These are phyloP conservation scores for Suillus cothurnatus DNA, from an alignment of 768 basidiomycete genomes.

Conservation along the genomic window DNA sequence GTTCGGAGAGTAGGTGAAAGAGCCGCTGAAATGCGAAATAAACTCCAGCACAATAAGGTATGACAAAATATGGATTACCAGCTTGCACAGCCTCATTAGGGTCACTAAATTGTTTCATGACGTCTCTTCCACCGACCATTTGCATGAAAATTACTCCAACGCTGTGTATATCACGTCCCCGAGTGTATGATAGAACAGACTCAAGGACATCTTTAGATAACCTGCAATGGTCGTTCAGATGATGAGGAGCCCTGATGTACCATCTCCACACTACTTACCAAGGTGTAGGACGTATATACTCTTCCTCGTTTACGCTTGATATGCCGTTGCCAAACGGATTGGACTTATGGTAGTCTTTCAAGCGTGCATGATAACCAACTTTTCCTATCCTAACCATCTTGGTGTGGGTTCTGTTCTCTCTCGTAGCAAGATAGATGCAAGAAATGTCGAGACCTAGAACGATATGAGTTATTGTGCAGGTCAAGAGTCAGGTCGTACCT, in stretches of 20 bases:
- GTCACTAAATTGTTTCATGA: constrained; percentile 54
- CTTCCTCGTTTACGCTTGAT: constrained; percentile 20
- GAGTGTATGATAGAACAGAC: constrained; percentile 76
- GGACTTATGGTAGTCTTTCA: constrained; percentile 83
- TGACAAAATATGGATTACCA: constrained; percentile 41
- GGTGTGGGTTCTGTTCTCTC: constrained; percentile 50
- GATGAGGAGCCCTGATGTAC: background rate
- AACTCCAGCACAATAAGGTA: background rate
- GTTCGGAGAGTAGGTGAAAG: constrained; percentile 55
- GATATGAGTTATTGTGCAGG: constrained; percentile 2
- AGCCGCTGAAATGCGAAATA: constrained; percentile 38
- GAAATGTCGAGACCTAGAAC: constrained; percentile 55
- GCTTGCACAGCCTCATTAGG: constrained; percentile 58
- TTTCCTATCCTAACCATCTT: constrained; percentile 77
- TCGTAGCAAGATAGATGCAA: constrained; percentile 61
- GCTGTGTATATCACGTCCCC: constrained; percentile 79
- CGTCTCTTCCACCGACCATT: constrained; percentile 82
- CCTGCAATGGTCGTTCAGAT: constrained; percentile 42
- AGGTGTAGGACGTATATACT: constrained; percentile 29
- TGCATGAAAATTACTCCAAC: constrained; percentile 80
- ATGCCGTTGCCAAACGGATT: constrained; percentile 63
- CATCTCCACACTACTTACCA: constrained; percentile 20
- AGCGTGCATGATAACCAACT: constrained; percentile 67
- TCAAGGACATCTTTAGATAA: constrained; percentile 77
- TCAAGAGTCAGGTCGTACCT: constrained; percentile 38